Evolutionary conservation across 139 green algal species (phyloP), one percentile per base, ranked within the genome.

Genomic region (Chara braunii): DNA sequence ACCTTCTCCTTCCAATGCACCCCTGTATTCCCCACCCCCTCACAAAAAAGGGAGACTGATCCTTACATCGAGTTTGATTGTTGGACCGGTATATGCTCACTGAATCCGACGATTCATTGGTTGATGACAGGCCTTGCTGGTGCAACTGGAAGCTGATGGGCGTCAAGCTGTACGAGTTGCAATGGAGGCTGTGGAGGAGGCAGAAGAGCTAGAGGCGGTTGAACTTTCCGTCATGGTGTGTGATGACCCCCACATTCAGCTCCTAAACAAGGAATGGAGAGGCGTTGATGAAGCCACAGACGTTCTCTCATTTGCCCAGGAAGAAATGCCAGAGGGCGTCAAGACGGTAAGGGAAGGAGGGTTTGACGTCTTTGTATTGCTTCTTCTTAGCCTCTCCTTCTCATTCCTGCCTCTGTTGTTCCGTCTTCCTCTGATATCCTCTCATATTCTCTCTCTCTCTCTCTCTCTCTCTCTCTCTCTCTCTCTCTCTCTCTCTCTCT

Each of bases 261-360:
- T 73, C n/a, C 69, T 96, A 4, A 97, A 97, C 68, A 29, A 8
- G 18, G 72, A 89, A 44, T 88, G 79, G 78, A 77, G 88, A 0
- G 81, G 79, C 14, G 85, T 88, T 62, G 80, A 89, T 22, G 44
- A 31, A 0, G 65, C 91, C 9, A 97, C 91, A 7, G 91, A 97
- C 69, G 91, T 97, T 45, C 83, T 97, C 43, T 94, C 87, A 0
- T 97, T 97, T 74, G 79, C 90, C 45, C 79, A 94, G 66, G 74
- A 72, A 8, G 34, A 26, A 9, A 77, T 85, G 0, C 51, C 84
- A 23, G 77, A 80, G 11, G 67, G 62, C 37, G 9, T 26, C 6
- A 7, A 57, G n/a, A 60, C 59, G 26, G n/a, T 63, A 59, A 9
- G n/a, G 9, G 8, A 22, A 63, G n/a, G 14, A 48, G 40, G 18